A percentile compares a stretch with the other conserved stretches of the same genome.
phyloP scores from a whole-genome alignment of 1,284 basidiomycete species.

The Cystobasidiaceae sp. region DNA sequence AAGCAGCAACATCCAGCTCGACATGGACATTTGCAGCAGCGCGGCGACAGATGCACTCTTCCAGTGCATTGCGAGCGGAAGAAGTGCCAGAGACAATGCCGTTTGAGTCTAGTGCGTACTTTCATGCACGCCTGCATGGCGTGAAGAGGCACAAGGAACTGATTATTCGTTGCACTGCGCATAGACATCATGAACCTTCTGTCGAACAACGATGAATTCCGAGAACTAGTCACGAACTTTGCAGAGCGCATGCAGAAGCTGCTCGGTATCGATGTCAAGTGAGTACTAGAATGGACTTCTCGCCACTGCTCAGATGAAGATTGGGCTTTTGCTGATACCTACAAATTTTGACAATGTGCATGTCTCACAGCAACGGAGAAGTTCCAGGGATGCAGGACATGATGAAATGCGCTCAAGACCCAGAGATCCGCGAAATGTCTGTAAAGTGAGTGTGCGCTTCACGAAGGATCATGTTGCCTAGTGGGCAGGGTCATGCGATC shows the following conservation, averaged over 20 bases:
- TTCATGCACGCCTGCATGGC: background rate
- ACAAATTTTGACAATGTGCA: background rate
- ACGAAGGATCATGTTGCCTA: too few relatives aligned
- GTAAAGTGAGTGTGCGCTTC: constrained; percentile 14
- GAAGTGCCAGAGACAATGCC: constrained; percentile 12
- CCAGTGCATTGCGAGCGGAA: constrained; percentile 13
- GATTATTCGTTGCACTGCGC: too few relatives aligned
- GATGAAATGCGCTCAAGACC: constrained; percentile 14
- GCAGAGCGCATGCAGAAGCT: constrained; percentile 24
- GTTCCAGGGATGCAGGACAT: constrained; percentile 17
- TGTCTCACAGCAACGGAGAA: constrained; percentile 7
- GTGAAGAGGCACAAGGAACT: background rate
- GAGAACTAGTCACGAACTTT: constrained; percentile 4
- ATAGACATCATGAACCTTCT: constrained; percentile 27
- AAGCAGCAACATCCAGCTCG: too few relatives aligned
- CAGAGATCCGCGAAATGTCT: background rate
- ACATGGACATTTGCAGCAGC: too few relatives aligned
- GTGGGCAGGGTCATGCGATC: too few relatives aligned
- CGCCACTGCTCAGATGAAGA: background rate
- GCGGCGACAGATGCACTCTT: background rate
- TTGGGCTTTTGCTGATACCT: background rate
- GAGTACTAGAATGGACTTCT: too few relatives aligned
- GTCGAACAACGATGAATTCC: constrained; percentile 17
- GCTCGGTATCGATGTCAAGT: constrained; percentile 21
- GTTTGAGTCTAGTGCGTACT: constrained; percentile 1